Conservation (phyloP, 2,329 filamentous ascomycete genomes). For the Ophiostoma fasciatum region DNA sequence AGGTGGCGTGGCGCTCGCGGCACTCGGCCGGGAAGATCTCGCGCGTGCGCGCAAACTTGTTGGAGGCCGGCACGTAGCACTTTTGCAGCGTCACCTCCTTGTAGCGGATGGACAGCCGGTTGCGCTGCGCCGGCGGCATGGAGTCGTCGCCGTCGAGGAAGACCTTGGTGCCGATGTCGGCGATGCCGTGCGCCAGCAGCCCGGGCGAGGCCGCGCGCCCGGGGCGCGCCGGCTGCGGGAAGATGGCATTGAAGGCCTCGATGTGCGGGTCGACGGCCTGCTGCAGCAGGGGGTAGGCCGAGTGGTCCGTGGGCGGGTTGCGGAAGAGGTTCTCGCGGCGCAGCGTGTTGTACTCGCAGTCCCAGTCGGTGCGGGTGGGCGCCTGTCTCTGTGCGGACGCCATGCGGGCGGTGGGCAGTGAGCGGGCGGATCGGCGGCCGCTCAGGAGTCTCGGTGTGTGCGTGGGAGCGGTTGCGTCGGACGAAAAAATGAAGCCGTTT, state of each 20-base stretch:
- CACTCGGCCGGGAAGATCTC: slow-evolving; percentile 87
- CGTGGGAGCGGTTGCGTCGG: too few relatives aligned
- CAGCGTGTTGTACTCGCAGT: slow-evolving; percentile 71
- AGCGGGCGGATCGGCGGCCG: too few relatives aligned
- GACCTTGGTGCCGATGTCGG: slow-evolving; percentile 79
- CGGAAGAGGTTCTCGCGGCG: slow-evolving; percentile 79
- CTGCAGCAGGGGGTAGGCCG: slow-evolving; percentile 76
- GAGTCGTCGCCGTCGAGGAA: slow-evolving; percentile 72
- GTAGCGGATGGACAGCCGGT: slow-evolving; percentile 63
- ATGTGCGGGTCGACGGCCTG: slow-evolving; percentile 83
- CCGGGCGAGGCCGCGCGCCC: slow-evolving; percentile 15
- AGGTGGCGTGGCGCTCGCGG: slow-evolving; percentile 83
- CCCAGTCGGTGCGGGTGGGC: slow-evolving; percentile 57
- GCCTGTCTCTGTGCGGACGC: slow-evolving; percentile 11
- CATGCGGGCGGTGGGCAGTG: slow-evolving; percentile 3
- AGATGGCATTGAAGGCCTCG: slow-evolving; percentile 87
- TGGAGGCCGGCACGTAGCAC: slow-evolving; percentile 60
- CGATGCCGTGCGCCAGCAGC: slow-evolving; percentile 56
- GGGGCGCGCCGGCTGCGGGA: slow-evolving; percentile 48
- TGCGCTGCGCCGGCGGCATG: slow-evolving; percentile 43
- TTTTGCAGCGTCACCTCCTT: slow-evolving; percentile 74
- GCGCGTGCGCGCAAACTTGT: slow-evolving; percentile 72
- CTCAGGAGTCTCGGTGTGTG: too few relatives aligned
- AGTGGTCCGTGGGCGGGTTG: slow-evolving; percentile 73
- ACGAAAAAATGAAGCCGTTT: slow-evolving; percentile 4